Evolutionary conservation across 1,139 yeast species (phyloP), one percentile per base, ranked within the genome.

Genomic region (Suhomyces bokatorum): DNA sequence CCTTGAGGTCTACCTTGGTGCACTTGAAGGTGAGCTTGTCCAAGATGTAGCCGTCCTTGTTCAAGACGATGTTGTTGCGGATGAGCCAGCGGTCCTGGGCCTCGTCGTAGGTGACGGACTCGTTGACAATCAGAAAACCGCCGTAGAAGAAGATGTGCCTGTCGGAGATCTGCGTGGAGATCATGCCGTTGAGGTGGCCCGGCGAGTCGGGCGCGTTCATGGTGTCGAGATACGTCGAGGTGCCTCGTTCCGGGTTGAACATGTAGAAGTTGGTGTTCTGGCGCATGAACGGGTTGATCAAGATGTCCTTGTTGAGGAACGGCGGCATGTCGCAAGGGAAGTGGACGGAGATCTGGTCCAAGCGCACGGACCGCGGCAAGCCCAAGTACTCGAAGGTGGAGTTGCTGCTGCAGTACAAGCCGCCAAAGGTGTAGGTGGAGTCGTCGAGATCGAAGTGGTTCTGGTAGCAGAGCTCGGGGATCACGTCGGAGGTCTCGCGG

Each of bases 281-380:
- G 14, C 54, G 51, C 56, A 74, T 50, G 42, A 60, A 66, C 1
- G 78, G 79, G 45, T 64, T 70, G 40, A 60, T 51, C 17, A 74
- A 50, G 22, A 73, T 54, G n/a, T 64, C 65, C 33, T 58, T 54
- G 49, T 67, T 66, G 26, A 74, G 58, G 47, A 63, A 66, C 2
- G 78, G 78, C 1, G 79, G 79, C 28, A 72, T 51, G 12, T 68
- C 67, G 37, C 66, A 64, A 4, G 76, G 71, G 37, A 74, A 66
- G 42, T 69, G 59, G 1, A 74, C 68, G 5, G 76, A 69, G 6
- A 74, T 63, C 32, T 57, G 62, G 5, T 57, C 51, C 4, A 67
- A 57, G 38, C 64, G 66, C 4, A 64, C 62, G 37, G 63, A 57
- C 6, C 45, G 48, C 1, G 78, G 78, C 9, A 74, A 55, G 1